Evolutionary conservation across 2,329 filamentous ascomycete species (phyloP), one percentile per base, ranked within the genome.

Genomic region (Peltaster fructicola): DNA sequence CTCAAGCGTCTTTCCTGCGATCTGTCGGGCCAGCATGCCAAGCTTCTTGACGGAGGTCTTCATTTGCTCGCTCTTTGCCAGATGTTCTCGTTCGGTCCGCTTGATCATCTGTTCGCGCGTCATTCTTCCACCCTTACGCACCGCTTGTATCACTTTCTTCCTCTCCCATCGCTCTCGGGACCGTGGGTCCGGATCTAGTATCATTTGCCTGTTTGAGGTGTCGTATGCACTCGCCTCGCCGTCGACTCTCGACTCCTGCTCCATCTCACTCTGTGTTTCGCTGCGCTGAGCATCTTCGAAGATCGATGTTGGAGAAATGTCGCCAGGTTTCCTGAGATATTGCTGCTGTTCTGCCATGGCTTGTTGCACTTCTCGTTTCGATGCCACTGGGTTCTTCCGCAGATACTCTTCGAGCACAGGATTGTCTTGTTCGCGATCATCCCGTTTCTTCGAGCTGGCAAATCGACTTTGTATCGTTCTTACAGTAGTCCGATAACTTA

Each of bases 21-120:
- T 88, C 56, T 95, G 88, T 27, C 76, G 70, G 13, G 85, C 73
- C 24, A 98, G 57, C 41, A 78, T 74, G 25, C 75, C 73, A 27
- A 98, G 63, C 59, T 98, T 98, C 69, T 98, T 98, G 35, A 79
- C 61, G 23, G 73, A 81, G 3, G 88, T 93, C 41, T 82, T 73
- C 47, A 93, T 65, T 38, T 68, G 66, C 22, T 73, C 65, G 33
- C 73, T 81, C 51, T 73, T 73, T 48, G 56, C 57, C 14, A 63
- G 40, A 26, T 58, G 57, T 38, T 68, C 56, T 19, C 69, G 54
- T 47, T 75, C 70, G 6, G 63, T 68, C 38, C 73, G 69, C 44
- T 68, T 66, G 31, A 93, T 65, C 27, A 65, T 59, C 40, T 82
- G 67, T 24, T 64, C 58, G 34, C 67, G 68, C 10, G 69, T 64